A percentile compares a stretch with the other conserved stretches of the same genome.
Evolutionary conservation across 179 eudicot genomes (phyloP).

Genomic region (Heliamphora pulchella): DNA sequence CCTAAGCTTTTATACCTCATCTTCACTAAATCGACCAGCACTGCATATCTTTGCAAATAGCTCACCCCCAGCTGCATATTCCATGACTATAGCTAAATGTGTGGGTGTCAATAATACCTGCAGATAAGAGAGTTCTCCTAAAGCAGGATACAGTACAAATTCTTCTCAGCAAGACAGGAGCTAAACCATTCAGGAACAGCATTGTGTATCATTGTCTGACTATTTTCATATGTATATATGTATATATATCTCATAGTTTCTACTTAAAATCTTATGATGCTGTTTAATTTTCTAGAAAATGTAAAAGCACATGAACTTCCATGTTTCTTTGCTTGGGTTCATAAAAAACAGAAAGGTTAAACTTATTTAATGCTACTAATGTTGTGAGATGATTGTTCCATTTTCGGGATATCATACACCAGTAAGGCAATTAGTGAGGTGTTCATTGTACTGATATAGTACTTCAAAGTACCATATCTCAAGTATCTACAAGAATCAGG

Average conservation of each 20-base stretch:
- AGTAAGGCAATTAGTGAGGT: not conserved
- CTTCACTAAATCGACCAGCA: constrained; percentile 77
- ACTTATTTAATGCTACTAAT: not conserved
- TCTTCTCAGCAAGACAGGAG: not conserved
- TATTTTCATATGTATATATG: not conserved
- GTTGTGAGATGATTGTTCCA: not conserved
- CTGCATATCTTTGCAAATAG: constrained; percentile 64
- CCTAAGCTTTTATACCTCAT: constrained; percentile 43
- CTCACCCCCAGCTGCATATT: constrained; percentile 91
- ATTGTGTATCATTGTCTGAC: not conserved
- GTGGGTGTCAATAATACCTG: constrained; percentile 72
- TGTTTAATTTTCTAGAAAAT: not conserved
- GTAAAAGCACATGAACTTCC: not conserved
- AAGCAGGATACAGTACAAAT: not conserved
- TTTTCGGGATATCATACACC: not conserved
- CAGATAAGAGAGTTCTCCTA: constrained; percentile 7
- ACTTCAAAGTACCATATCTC: no score
- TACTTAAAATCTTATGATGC: no score
- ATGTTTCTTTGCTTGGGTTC: not conserved
- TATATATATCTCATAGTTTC: not conserved
- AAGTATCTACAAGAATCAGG: no score
- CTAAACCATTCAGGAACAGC: not conserved
- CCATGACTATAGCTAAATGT: constrained; percentile 77
- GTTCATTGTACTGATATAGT: not conserved
- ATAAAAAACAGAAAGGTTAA: not conserved